A percentile compares a stretch with the other conserved stretches of the same genome.
phyloP scores from a whole-genome alignment of 2,329 filamentous ascomycete species.

The Ophiostoma sp. region DNA sequence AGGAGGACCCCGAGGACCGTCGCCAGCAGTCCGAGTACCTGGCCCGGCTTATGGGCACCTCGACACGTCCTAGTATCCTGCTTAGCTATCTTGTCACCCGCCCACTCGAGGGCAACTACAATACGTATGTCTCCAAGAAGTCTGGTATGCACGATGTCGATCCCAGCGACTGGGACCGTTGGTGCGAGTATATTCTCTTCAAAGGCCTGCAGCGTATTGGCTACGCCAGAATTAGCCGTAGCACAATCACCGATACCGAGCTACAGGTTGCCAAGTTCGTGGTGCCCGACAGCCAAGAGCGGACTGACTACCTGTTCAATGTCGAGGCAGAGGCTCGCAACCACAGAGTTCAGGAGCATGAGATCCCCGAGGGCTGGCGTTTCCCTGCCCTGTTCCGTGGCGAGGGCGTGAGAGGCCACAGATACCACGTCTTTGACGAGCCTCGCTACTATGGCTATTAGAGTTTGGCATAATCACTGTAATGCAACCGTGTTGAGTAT shows the following conservation, averaged over 20 bases:
- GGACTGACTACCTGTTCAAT: slow-evolving; percentile 47
- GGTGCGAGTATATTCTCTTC: slow-evolving; percentile 98
- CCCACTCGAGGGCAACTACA: slow-evolving; percentile 89
- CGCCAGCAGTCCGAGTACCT: slow-evolving; percentile 82
- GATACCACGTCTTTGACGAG: slow-evolving; percentile 93
- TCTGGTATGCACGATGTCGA: slow-evolving; percentile 97
- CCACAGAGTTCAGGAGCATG: slow-evolving; percentile 57
- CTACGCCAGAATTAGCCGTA: slow-evolving; percentile 82
- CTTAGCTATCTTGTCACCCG: slow-evolving; percentile 90
- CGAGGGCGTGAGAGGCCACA: slow-evolving; percentile 78
- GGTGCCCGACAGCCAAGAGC: slow-evolving; percentile 56
- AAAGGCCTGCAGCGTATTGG: slow-evolving; percentile 80
- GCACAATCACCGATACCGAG: slow-evolving; percentile 94
- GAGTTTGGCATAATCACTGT: not conserved
- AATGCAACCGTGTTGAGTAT: not conserved
- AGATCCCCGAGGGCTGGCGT: slow-evolving; percentile 69
- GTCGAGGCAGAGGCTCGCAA: slow-evolving; percentile 51
- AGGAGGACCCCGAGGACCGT: slow-evolving; percentile 90
- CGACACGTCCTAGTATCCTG: slow-evolving; percentile 72
- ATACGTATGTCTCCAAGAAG: slow-evolving; percentile 79
- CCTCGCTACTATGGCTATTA: slow-evolving; percentile 62
- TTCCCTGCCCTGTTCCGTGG: slow-evolving; percentile 85
- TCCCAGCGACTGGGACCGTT: slow-evolving; percentile 85
- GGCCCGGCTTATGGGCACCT: slow-evolving; percentile 78
- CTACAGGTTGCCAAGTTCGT: slow-evolving; percentile 95